Conservation (phyloP, 176 grass and related monocot genomes). For the Pharus latifolius region DNA sequence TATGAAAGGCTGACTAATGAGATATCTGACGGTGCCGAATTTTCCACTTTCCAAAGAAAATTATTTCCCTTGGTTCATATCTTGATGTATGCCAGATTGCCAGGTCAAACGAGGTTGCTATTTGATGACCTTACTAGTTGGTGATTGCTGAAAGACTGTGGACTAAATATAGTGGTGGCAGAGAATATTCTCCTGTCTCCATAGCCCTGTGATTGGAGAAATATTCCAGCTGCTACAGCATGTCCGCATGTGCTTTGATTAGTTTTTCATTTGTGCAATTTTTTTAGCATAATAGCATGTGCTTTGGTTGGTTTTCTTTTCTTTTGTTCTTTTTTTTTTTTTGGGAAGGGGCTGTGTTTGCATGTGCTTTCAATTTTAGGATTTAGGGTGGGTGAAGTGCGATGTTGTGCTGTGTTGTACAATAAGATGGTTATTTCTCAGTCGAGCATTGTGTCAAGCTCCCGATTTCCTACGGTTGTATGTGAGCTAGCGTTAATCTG, state of each 20-base stretch:
- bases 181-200: background rate
- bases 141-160: background rate
- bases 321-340: too few relatives aligned
- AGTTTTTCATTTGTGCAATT: too few relatives aligned
- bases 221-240: constrained; percentile 2
- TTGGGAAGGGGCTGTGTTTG: too few relatives aligned
- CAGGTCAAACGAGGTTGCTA: background rate
- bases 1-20: background rate
- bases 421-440: too few relatives aligned
- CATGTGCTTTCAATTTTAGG: too few relatives aligned
- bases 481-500: too few relatives aligned
- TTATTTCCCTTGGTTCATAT: background rate
- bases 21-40: background rate
- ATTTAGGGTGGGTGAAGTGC: too few relatives aligned
- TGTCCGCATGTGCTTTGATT: background rate
- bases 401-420: too few relatives aligned
- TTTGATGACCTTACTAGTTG: background rate
- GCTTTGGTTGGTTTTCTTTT: too few relatives aligned
- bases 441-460: too few relatives aligned
- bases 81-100: background rate
- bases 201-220: background rate
- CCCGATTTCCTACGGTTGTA: too few relatives aligned
- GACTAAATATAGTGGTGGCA: background rate
- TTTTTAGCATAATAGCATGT: too few relatives aligned
- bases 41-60: background rate